Evolutionary conservation across 2,329 filamentous ascomycete genomes (phyloP).

Genomic region (Alternaria viburni): DNA sequence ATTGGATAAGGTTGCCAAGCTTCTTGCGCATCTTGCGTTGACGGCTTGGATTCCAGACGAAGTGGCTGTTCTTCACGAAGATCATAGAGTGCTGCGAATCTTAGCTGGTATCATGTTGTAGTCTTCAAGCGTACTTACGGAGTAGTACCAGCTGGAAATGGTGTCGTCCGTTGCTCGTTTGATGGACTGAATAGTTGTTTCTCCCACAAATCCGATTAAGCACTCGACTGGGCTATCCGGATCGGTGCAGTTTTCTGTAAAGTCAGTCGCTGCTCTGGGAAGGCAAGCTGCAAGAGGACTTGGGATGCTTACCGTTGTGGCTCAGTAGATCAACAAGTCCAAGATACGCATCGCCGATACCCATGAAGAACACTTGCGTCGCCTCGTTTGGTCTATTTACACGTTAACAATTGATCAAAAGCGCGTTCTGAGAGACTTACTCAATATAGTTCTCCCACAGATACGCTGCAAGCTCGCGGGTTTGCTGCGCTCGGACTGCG

Average conservation of each 20-base stretch:
- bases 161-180: constrained; percentile 69
- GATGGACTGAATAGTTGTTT: constrained; percentile 75
- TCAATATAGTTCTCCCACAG: constrained; percentile 98
- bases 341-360: constrained; percentile 86
- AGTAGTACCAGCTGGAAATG: constrained; percentile 84
- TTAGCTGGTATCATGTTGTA: neutral
- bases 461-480: constrained; percentile 78
- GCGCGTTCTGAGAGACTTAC: constrained; percentile 44
- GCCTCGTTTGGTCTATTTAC: constrained; percentile 60
- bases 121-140: constrained; percentile 49
- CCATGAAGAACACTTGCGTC: constrained; percentile 82
- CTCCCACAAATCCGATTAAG: constrained; percentile 81
- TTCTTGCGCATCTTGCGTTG: constrained; percentile 62
- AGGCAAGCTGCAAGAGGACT: neutral
- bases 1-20: constrained; percentile 61
- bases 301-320: constrained; percentile 66
- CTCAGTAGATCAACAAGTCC: constrained; percentile 83
- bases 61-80: constrained; percentile 76
- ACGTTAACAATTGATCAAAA: constrained; percentile 5
- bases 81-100: constrained; percentile 70
- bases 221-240: constrained; percentile 63
- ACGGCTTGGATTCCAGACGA: constrained; percentile 72
- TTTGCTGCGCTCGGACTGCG: constrained; percentile 51
- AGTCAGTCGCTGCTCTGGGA: neutral
- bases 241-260: constrained; percentile 64